Percentiles rank a stretch among this genome's conserved stretches.
Evolutionary conservation across 2,329 filamentous ascomycete species (phyloP).

Genomic region (Aspergillus fructus): DNA sequence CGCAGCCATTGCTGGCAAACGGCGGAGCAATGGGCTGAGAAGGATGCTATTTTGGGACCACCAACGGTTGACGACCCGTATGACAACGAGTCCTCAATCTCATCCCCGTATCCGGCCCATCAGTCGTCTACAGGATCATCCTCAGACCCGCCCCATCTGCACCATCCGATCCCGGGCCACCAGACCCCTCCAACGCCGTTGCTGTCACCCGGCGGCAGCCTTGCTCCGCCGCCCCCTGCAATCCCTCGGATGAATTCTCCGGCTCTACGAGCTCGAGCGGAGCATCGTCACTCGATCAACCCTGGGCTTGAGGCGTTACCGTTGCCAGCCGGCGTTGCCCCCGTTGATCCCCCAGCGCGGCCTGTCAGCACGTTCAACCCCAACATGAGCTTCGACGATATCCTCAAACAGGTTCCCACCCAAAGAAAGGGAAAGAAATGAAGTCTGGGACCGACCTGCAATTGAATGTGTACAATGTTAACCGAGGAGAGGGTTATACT

Average conservation of each 20-base stretch:
- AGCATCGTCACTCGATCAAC: slow-evolving; percentile 45
- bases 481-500: background rate
- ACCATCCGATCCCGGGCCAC: slow-evolving; percentile 21
- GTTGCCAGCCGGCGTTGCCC: slow-evolving; percentile 42
- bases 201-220: slow-evolving; percentile 29
- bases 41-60: slow-evolving; percentile 34
- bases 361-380: slow-evolving; percentile 45
- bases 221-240: slow-evolving; percentile 34
- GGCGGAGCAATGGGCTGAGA: slow-evolving; percentile 60
- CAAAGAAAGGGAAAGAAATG: slow-evolving; percentile 38
- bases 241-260: slow-evolving; percentile 38
- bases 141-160: slow-evolving; percentile 25
- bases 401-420: slow-evolving; percentile 42
- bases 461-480: slow-evolving; percentile 11
- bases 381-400: slow-evolving; percentile 51
- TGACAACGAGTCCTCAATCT: slow-evolving; percentile 39
- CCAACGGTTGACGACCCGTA: slow-evolving; percentile 36
- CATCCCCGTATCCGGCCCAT: slow-evolving; percentile 38
- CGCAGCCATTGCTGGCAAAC: slow-evolving; percentile 69
- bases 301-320: slow-evolving; percentile 47
- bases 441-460: background rate
- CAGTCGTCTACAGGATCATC: slow-evolving; percentile 39
- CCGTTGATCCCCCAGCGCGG: slow-evolving; percentile 40
- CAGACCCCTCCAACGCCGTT: slow-evolving; percentile 30
- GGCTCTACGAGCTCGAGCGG: slow-evolving; percentile 27